Conservation (phyloP, 1,139 yeast genomes). For the Martiniozyma asiatica region DNA sequence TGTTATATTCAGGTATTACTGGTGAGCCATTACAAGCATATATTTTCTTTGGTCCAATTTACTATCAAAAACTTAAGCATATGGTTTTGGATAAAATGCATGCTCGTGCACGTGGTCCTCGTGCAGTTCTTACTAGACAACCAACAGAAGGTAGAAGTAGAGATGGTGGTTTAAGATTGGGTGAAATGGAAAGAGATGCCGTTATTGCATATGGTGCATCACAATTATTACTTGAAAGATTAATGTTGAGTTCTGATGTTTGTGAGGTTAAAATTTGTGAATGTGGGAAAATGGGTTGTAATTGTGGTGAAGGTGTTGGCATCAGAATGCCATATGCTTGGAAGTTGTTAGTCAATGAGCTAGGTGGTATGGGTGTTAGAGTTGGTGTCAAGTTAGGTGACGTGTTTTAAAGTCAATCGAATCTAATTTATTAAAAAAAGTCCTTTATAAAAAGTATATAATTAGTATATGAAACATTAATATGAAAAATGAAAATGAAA, state of each 20-base stretch:
- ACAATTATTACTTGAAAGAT: conserved; percentile 80
- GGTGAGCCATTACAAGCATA: conserved; percentile 97
- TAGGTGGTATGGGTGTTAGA: conserved; percentile 94
- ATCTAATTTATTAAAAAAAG: background rate
- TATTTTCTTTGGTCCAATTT: conserved; percentile 96
- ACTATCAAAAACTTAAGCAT: conserved; percentile 95
- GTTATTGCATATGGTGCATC: conserved; percentile 99
- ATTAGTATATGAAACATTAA: too few species aligned
- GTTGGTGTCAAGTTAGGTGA: conserved; percentile 87
- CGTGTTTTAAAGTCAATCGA: conserved; percentile 35
- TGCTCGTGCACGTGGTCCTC: conserved; percentile 98
- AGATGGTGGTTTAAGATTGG: conserved; percentile 97
- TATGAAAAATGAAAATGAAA: too few species aligned
- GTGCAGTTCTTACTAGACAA: conserved; percentile 95
- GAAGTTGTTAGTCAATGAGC: conserved; percentile 86
- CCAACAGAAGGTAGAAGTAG: conserved; percentile 99
- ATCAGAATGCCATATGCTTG: conserved; percentile 99
- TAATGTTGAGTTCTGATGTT: conserved; percentile 95
- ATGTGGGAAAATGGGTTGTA: conserved; percentile 99
- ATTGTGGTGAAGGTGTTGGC: conserved; percentile 72
- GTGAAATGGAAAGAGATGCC: conserved; percentile 99
- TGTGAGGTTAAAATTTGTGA: conserved; percentile 95
- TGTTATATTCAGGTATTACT: conserved; percentile 95
- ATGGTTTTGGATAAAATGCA: conserved; percentile 99
- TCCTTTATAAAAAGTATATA: background rate